Evolutionary conservation across 192 early-diverging fungal species (phyloP).

Genomic region (Rhizoclosmatium sp.): DNA sequence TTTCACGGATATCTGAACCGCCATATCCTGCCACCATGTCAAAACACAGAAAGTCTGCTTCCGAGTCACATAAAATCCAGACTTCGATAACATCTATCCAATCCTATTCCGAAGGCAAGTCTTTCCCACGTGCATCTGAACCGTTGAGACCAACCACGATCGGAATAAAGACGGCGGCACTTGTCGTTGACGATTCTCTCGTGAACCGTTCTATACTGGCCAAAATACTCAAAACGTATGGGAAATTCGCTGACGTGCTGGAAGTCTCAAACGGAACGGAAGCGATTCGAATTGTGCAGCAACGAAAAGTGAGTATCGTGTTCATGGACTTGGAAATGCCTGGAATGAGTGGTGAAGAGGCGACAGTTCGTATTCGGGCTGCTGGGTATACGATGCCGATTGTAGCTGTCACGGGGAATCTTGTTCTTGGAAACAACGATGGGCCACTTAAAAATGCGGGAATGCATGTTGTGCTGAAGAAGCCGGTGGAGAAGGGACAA

Average conservation of each 20-base stretch:
- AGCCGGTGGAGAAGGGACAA: constrained; percentile 33
- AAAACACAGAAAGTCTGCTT: too few species aligned
- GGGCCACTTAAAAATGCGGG: constrained; percentile 26
- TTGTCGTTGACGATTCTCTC: constrained; percentile 45
- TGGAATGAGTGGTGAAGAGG: constrained; percentile 34
- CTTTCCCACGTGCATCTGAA: too few species aligned
- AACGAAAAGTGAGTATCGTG: constrained; percentile 32
- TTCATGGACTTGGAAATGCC: constrained; percentile 36
- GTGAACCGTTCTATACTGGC: constrained; percentile 35
- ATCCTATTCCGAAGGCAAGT: too few species aligned
- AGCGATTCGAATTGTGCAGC: constrained; percentile 30
- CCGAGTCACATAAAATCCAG: too few species aligned
- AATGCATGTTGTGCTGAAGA: constrained; percentile 35
- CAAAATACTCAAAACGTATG: constrained; percentile 21
- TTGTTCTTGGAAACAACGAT: constrained; percentile 19
- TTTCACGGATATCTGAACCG: too few species aligned
- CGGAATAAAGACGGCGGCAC: too few species aligned
- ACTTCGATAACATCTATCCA: too few species aligned
- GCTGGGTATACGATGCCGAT: constrained; percentile 36
- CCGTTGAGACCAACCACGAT: too few species aligned
- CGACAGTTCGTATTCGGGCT: constrained; percentile 39
- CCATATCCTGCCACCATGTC: too few species aligned
- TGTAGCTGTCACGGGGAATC: constrained; percentile 42
- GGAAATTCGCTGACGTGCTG: constrained; percentile 16
- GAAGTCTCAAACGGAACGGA: constrained; percentile 44